phyloP scores from a whole-genome alignment of 768 basidiomycete species.

The Amanita inopinata region DNA sequence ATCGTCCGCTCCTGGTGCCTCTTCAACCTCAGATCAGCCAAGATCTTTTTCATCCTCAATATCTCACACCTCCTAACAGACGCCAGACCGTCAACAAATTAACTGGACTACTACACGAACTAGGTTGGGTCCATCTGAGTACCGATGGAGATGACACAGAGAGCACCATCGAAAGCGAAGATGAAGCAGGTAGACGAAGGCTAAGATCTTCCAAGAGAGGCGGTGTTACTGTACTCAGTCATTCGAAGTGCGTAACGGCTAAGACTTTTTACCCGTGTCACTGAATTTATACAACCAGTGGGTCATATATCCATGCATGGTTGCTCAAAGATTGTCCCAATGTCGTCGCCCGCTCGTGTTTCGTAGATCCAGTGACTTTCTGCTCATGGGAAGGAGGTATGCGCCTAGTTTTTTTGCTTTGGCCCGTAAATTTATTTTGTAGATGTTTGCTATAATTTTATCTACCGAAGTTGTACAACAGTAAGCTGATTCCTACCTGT shows the following conservation, averaged over 20 bases:
- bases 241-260: constrained; percentile 84
- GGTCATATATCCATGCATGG: constrained; percentile 84
- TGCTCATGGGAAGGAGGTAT: constrained; percentile 91
- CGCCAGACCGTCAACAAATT: constrained; percentile 48
- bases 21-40: constrained; percentile 86
- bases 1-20: constrained; percentile 65
- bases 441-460: constrained; percentile 90
- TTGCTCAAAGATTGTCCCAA: constrained; percentile 69
- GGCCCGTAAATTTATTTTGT: constrained; percentile 6
- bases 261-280: too few species aligned
- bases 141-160: constrained; percentile 13
- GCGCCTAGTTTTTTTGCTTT: constrained; percentile 16
- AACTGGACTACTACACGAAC: constrained; percentile 41
- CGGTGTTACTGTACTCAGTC: constrained; percentile 75
- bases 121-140: constrained; percentile 50
- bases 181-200: constrained; percentile 17
- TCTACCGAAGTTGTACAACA: constrained; percentile 60
- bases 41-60: constrained; percentile 67
- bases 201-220: constrained; percentile 18
- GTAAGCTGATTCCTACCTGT: constrained; percentile 28
- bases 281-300: constrained; percentile 35
- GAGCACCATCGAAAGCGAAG: constrained; percentile 16
- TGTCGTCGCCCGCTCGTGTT: constrained; percentile 68
- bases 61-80: constrained; percentile 61
- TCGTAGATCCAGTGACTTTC: constrained; percentile 86